A percentile compares a stretch with the other conserved stretches of the same genome.
Evolutionary conservation across 257 asterid genomes (phyloP).

Genomic region (Petrea volubilis): DNA sequence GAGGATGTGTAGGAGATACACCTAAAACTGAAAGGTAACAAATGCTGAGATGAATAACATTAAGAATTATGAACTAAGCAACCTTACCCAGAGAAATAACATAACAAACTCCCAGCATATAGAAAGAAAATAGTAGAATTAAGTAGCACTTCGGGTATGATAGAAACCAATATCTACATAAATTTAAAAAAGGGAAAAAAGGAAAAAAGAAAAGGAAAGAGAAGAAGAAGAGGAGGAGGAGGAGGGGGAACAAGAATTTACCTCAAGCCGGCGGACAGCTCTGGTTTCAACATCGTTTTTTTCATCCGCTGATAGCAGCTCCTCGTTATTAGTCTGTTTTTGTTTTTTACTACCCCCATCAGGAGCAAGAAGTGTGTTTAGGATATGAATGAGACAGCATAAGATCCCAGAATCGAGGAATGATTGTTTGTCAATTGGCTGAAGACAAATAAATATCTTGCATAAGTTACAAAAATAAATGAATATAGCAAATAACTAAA

Average conservation of each 20-base stretch:
- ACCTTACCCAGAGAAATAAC: constrained; percentile 7
- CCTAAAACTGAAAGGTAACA: background rate
- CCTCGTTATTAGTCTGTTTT: constrained; percentile 37
- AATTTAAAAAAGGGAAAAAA: constrained; percentile 5
- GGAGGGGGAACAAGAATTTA: too few species aligned
- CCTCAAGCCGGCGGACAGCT: constrained; percentile 86
- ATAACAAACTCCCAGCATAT: constrained; percentile 1
- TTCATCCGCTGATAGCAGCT: constrained; percentile 28
- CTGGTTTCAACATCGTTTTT: constrained; percentile 44
- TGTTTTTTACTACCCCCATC: constrained; percentile 47
- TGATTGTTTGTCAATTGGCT: constrained; percentile 95
- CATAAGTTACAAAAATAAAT: constrained; percentile 27
- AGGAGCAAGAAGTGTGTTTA: constrained; percentile 80
- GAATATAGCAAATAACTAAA: constrained; percentile 12
- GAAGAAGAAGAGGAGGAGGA: too few species aligned
- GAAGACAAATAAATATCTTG: constrained; percentile 34
- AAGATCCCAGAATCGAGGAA: constrained; percentile 96
- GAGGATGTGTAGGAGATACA: constrained; percentile 16
- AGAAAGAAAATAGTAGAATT: background rate
- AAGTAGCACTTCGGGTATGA: constrained; percentile 1
- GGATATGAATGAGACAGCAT: constrained; percentile 88
- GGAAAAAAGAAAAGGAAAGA: too few species aligned
- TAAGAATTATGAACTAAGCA: background rate
- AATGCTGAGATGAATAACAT: background rate
- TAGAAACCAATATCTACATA: constrained; percentile 8